Evolutionary conservation across 2,329 filamentous ascomycete genomes (phyloP), one percentile per base, ranked within the genome.

Genomic region (Colletotrichum musicola): DNA sequence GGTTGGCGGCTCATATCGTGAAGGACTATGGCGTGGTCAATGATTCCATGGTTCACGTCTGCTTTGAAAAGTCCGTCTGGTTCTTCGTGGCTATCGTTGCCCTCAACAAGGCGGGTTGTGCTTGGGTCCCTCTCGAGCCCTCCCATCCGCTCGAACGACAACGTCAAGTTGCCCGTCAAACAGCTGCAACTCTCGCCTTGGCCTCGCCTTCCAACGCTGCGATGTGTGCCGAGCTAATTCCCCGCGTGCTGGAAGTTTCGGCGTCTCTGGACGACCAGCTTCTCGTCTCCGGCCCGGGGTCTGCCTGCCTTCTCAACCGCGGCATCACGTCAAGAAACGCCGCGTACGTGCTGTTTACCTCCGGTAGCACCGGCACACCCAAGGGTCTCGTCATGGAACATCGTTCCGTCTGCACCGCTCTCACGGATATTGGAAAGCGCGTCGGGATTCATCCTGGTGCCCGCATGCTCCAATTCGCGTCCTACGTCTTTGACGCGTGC

Each of bases 281-380:
- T 18, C 55, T 6, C 4, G 10, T 2, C 1, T 40, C 38, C 38
- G 38, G 38, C 38, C 38, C 38, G 38, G 13, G 38, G 4, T 6
- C 38, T 2, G 38, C 6, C 6, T 40, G 38, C 13, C 13, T 40
- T 13, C n/a, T 40, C 0, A 1, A 51, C 30, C 16, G 10, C 6
- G 14, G 0, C 12, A 9, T 25, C 25, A 50, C 6, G 5, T 6
- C 0, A 2, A 61, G 0, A 22, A 14, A 50, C 30, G 25, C 58
- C 4, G 58, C 58, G n/a, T 62, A 53, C 46, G 46, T 90, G 72
- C 89, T 90, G 73, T 90, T 90, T 74, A 90, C 88, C 10, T 90
- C 88, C 0, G 88, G 88, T 12, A 90, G 87, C 64, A 90, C 89
- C 0, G 88, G 89, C 6, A 84, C 83, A 63, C 89, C 88, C 0